Evolutionary conservation across 352 stramenopile species (phyloP).

Genomic region (Phytophthora podocarpi): DNA sequence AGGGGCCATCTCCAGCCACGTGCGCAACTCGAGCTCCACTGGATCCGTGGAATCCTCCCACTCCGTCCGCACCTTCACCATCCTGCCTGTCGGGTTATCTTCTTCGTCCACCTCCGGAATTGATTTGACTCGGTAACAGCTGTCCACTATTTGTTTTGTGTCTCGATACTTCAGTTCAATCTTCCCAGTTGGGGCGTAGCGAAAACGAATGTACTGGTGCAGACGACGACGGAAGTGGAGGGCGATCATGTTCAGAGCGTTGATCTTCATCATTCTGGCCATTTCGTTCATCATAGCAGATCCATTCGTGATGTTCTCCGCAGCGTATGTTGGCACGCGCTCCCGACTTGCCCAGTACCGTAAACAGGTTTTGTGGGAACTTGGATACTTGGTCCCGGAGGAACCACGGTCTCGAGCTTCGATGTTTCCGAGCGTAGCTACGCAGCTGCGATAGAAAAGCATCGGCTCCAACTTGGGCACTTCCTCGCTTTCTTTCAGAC

Average conservation of each 20-base stretch:
- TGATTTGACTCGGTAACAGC: neutral
- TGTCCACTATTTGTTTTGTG: neutral
- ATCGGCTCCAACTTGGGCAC: conserved; percentile 8
- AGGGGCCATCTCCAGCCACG: neutral
- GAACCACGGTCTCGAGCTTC: neutral
- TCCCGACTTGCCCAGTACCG: conserved; percentile 9
- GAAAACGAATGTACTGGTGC: neutral
- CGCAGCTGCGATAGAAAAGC: conserved; percentile 18
- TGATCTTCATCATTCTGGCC: neutral
- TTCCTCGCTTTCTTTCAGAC: conserved; percentile 2
- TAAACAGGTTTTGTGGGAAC: conserved; percentile 7
- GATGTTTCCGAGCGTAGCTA: conserved; percentile 7
- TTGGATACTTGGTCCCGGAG: conserved; percentile 2
- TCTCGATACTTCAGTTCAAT: neutral
- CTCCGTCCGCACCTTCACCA: neutral
- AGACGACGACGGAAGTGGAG: neutral
- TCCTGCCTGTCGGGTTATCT: neutral
- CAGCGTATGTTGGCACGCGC: neutral
- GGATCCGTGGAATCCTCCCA: neutral
- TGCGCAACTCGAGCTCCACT: neutral
- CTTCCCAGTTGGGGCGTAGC: neutral
- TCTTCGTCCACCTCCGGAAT: neutral
- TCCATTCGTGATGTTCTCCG: conserved; percentile 1
- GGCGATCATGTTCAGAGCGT: neutral
- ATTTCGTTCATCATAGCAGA: neutral